Base-by-base conservation (phyloP, 768 basidiomycete genomes). In the Amanita exitialis region DNA sequence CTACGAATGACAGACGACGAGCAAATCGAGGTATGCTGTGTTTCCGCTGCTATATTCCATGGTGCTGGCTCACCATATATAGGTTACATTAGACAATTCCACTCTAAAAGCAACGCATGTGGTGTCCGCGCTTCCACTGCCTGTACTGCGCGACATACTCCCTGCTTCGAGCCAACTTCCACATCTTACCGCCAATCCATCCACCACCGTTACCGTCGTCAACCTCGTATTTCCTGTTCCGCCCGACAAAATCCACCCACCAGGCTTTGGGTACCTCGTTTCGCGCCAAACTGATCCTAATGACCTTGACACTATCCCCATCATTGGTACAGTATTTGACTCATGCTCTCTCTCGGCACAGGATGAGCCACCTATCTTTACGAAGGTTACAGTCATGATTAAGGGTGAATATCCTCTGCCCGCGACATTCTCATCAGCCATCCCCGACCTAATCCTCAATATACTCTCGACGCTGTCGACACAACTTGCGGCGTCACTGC, bases 241-340 rank as follows among this genome's bases (percentile, higher is more conserved):
- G 27, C 63, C 69, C 20, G 60, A 67, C 51, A 52, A 62, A 20
- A 73, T 94, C 44, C 86, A 91, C 58, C 91, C 92, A 0, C 73
- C 75, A 2, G 95, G 95, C 3, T 99, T 97, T 62, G 95, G 95
- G 7, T 97, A 93, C 69, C 83, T 99, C 60, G 76, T 96, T 47
- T 92, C 94, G 0, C 86, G 93, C 13, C 81, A 86, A 0, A 59
- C 65, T n/a, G 50, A 54, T 10, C 47, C 57, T 15, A 43, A 52
- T n/a, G n/a, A n/a, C 18, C 36, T 50, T 13, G 53, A 48, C 3
- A 44, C 54, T 3, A 64, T 73, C 9, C 78, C 79, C 3, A 75
- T 88, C 16, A 75, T 98, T 0, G 95, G 95, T 10, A 82, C 84
- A 27, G 83, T 97, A 9, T 97, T 97, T 66, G 95, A 98, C 64